Conservation (phyloP, 176 grass and related monocot genomes). For the Triticum aestivum region IWGSC_CS_RefSeq_v2.1 NC_057795.1:458430833-458431332, state of each 20-base stretch:
- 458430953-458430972: conserved; percentile 48
- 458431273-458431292: too few relatives aligned
- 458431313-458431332: too few relatives aligned
- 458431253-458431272: too few relatives aligned
- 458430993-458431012: too few relatives aligned
- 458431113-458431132: neutral
- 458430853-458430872: conserved; percentile 55
- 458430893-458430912: conserved; percentile 37
- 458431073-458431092: neutral
- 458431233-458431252: too few relatives aligned
- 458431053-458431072: neutral
- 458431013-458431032: neutral
- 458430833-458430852: conserved; percentile 61
- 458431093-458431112: neutral
- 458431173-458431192: too few relatives aligned
- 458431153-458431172: too few relatives aligned
- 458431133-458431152: neutral
- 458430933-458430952: conserved; percentile 80
- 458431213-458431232: too few relatives aligned
- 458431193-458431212: too few relatives aligned
- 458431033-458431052: neutral
- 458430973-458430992: conserved; percentile 7
- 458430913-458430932: conserved; percentile 68
- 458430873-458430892: conserved; percentile 34
- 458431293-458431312: too few relatives aligned